Evolutionary conservation across 2,329 filamentous ascomycete species (phyloP).

Genomic region (Cytospora piceae): DNA sequence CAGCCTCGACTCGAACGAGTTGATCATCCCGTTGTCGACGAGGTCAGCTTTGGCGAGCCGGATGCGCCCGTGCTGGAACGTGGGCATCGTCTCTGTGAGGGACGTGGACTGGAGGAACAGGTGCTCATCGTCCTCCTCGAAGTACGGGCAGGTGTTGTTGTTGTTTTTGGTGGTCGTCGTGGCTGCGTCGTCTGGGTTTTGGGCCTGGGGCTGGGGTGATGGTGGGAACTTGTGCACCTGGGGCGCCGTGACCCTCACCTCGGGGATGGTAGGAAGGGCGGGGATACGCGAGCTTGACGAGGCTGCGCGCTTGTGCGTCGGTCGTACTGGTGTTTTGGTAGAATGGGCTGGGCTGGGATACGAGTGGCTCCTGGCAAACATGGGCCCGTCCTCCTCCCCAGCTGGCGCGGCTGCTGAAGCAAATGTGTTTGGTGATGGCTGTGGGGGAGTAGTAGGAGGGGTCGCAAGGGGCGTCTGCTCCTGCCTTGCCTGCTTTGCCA

Average conservation of each 20-base stretch:
- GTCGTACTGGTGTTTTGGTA: not conserved
- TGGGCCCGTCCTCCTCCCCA: slow-evolving; percentile 20
- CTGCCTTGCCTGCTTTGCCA: slow-evolving; percentile 22
- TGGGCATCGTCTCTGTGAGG: slow-evolving; percentile 53
- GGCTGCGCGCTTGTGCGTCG: slow-evolving; percentile 31
- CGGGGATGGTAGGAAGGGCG: slow-evolving; percentile 48
- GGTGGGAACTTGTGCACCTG: slow-evolving; percentile 26
- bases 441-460: slow-evolving; percentile 22
- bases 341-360: slow-evolving; percentile 6
- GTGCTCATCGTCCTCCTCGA: slow-evolving; percentile 44
- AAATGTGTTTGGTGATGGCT: slow-evolving; percentile 8
- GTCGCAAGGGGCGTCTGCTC: slow-evolving; percentile 28
- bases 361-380: slow-evolving; percentile 6
- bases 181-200: not conserved
- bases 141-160: slow-evolving; percentile 15
- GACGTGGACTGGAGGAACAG: slow-evolving; percentile 54
- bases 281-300: slow-evolving; percentile 31
- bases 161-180: slow-evolving; percentile 32
- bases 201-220: not conserved
- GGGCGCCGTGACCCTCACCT: slow-evolving; percentile 40
- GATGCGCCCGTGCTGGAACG: slow-evolving; percentile 60
- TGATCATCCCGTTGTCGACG: slow-evolving; percentile 29
- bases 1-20: slow-evolving; percentile 34
- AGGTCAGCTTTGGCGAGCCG: slow-evolving; percentile 53
- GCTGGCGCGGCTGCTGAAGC: not conserved